Base-by-base conservation (phyloP, 2,329 filamentous ascomycete species). In the Neofusicoccum kwambonambiense region DNA sequence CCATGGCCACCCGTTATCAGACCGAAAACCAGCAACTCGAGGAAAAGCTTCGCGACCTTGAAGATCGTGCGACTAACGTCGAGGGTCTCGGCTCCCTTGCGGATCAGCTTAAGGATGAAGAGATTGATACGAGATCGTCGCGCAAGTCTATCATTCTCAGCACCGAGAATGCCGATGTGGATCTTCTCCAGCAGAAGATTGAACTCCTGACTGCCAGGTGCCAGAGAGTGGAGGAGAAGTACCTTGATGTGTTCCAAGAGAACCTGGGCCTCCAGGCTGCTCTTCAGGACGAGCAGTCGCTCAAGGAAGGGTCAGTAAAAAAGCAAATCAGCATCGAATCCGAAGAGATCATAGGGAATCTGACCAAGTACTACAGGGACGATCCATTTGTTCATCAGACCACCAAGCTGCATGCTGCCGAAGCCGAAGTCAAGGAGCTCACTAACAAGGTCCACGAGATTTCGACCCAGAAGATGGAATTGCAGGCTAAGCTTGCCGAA, bases 11-110 rank as follows among this genome's bases (percentile, higher is more conserved):
- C 63, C 78, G 79, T 34, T 80, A 81, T 34, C 80, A 83, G 58
- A 80, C 83, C 52, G 77, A 76, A 2, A 79, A 81, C 37, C 76
- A 78, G 54, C 81, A 83, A 52, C 75, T 83, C 6, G 79, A 82
- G 67, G 76, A 79, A 34, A 77, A 77, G 57, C 73, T 82, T 49
- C 76, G 78, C 13, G 79, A 82, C 3, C 70, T 79, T 11, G 76
- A 76, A 45, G 73, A 65, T 13, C 70, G 62, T 17, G 15, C 50
- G 1, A 65, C 65, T 19, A 62, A 58, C 17, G 51, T 56, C 27
- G 54, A 69, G 8, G 61, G 56, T 41, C 50, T 67, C 6, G 74
- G 71, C 9, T 78, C 71, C 56, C 71, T 81, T 4, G 79, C 78
- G 64, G 77, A 78, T 49, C 78, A 81, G 67, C 75, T 81, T 12